phyloP scores from a whole-genome alignment of 805 yeast species.

The Nakazawaea siamensis region DNA sequence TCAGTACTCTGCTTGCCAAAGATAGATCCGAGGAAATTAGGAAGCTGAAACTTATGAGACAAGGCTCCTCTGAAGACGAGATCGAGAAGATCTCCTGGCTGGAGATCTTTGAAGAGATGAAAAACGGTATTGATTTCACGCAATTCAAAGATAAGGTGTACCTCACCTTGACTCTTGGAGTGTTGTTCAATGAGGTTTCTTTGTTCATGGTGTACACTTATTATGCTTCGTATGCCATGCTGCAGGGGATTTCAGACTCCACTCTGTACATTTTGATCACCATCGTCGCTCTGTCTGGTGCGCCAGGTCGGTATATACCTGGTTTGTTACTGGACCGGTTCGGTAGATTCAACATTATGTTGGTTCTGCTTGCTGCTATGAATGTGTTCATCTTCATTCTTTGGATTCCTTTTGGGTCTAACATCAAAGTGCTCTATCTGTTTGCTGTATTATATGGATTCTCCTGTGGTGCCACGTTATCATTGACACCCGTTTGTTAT shows the following conservation, averaged over 20 bases:
- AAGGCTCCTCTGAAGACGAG: constrained; percentile 9
- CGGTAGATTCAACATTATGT: constrained; percentile 48
- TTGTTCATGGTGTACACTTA: constrained; percentile 39
- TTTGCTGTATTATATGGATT: constrained; percentile 53
- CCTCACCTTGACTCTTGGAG: constrained; percentile 31
- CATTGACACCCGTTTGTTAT: constrained; percentile 64
- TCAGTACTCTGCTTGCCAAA: constrained; percentile 28
- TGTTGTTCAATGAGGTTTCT: constrained; percentile 38
- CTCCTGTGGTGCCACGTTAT: constrained; percentile 51
- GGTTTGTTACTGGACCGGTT: constrained; percentile 25
- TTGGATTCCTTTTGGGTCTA: constrained; percentile 60
- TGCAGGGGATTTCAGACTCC: constrained; percentile 34
- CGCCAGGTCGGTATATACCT: constrained; percentile 25
- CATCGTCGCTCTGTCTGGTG: constrained; percentile 36
- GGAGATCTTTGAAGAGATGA: constrained; percentile 13
- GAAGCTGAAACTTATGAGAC: constrained; percentile 14
- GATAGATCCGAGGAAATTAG: constrained; percentile 29
- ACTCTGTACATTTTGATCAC: constrained; percentile 40
- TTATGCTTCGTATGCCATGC: constrained; percentile 44
- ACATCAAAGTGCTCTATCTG: constrained; percentile 32
- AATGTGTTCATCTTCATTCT: constrained; percentile 37
- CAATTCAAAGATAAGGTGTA: constrained; percentile 33
- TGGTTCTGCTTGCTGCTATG: constrained; percentile 27
- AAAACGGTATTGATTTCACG: constrained; percentile 28
- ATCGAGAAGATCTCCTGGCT: background rate